Conservation (phyloP, 345 rosid genomes). For the Arabidopsis arenosa region DNA sequence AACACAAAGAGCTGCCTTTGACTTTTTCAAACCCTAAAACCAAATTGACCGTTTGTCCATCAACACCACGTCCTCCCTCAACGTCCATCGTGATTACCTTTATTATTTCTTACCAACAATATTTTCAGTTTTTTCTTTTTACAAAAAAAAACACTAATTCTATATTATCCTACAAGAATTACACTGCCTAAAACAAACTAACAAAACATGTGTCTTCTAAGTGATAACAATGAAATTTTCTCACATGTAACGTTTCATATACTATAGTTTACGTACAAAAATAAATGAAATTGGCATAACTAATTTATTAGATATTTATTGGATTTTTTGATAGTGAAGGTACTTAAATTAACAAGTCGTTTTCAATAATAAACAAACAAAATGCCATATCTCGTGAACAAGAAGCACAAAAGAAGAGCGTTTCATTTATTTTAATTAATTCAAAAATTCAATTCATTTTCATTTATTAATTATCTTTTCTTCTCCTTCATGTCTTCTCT, state of each 20-base stretch:
- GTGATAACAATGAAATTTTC: background rate
- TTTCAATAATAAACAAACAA: constrained; percentile 25
- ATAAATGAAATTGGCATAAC: background rate
- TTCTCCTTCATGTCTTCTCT: constrained; percentile 27
- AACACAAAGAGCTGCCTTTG: constrained; percentile 35
- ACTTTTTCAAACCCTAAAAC: constrained; percentile 34
- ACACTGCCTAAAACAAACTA: constrained; percentile 13
- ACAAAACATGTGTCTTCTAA: constrained; percentile 21
- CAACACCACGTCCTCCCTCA: constrained; percentile 22
- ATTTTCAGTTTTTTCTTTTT: background rate
- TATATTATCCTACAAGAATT: background rate
- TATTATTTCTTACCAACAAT: constrained; percentile 32
- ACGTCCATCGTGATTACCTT: constrained; percentile 29
- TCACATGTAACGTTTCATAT: constrained; percentile 21
- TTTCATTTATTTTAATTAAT: constrained; percentile 29
- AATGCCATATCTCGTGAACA: constrained; percentile 52
- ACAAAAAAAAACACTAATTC: constrained; percentile 15
- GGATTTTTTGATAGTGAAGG: constrained; percentile 22
- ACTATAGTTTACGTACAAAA: background rate
- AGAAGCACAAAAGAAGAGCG: constrained; percentile 48
- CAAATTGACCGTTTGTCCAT: constrained; percentile 42
- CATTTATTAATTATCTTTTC: constrained; percentile 16
- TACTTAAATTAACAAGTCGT: constrained; percentile 26
- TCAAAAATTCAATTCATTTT: constrained; percentile 1
- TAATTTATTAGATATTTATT: background rate